These are phyloP conservation scores for Dryas alaskensis DNA, from an alignment of 306 rosid species.

Conservation along the genomic window DNA sequence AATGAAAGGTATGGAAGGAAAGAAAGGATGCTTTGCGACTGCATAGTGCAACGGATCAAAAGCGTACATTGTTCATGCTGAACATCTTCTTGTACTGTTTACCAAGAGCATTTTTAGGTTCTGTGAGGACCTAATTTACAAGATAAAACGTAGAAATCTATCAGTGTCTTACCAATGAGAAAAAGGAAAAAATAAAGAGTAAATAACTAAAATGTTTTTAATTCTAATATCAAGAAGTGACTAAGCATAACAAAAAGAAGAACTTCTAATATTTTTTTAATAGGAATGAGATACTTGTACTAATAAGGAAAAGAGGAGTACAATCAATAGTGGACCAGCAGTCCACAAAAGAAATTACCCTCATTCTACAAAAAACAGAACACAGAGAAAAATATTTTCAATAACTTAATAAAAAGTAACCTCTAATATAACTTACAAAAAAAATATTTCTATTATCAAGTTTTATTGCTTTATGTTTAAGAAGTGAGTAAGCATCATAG, in stretches of 20 bases:
- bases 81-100: constrained; percentile 75
- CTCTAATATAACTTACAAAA: not conserved
- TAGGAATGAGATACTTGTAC: no score
- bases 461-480: not conserved
- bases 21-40: not conserved
- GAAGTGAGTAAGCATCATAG: not conserved
- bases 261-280: no score
- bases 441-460: not conserved
- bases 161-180: constrained; percentile 8
- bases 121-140: constrained; percentile 50
- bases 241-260: not conserved
- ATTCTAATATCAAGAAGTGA: constrained; percentile 4
- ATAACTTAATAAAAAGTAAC: not conserved
- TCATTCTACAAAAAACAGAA: no score
- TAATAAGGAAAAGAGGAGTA: no score
- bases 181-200: not conserved
- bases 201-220: not conserved
- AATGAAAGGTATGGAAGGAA: constrained; percentile 1
- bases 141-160: constrained; percentile 10
- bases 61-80: constrained; percentile 60
- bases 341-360: no score
- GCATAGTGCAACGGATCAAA: constrained; percentile 18
- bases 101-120: constrained; percentile 69
- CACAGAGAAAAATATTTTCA: no score
- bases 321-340: no score